phyloP scores from a whole-genome alignment of 1,284 basidiomycete genomes.

The Xerocomus nothofagi region DNA sequence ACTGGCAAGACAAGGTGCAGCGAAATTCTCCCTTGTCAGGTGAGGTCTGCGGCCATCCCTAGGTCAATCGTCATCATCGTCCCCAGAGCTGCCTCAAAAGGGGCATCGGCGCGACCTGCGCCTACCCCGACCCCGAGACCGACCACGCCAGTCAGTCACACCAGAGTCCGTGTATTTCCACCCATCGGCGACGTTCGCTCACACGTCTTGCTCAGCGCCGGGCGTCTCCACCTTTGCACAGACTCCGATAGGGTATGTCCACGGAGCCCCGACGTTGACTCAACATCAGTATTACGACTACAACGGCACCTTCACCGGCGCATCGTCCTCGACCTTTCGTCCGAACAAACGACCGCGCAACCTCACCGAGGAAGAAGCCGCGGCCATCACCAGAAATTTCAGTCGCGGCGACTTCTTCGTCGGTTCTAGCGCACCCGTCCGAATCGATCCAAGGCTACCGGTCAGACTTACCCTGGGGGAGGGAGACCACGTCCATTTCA shows the following conservation, averaged over 20 bases:
- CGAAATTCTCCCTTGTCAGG: slow-evolving; percentile 76
- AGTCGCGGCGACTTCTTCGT: slow-evolving; percentile 77
- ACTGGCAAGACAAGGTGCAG: slow-evolving; percentile 77
- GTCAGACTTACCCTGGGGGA: slow-evolving; percentile 75
- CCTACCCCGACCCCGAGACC: slow-evolving; percentile 75
- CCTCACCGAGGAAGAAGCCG: slow-evolving; percentile 75
- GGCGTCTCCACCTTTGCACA: slow-evolving; percentile 37
- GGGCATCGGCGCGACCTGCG: slow-evolving; percentile 62
- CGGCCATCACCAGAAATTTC: slow-evolving; percentile 77
- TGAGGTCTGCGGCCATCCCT: slow-evolving; percentile 32
- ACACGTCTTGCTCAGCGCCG: slow-evolving; percentile 30
- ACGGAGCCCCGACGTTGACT: slow-evolving; percentile 51
- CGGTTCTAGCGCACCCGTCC: slow-evolving; percentile 71
- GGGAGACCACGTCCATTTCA: slow-evolving; percentile 77
- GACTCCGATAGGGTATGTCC: slow-evolving; percentile 35
- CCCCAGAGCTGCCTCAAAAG: slow-evolving; percentile 73
- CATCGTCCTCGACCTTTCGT: slow-evolving; percentile 70
- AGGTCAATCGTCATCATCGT: slow-evolving; percentile 10
- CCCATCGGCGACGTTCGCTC: slow-evolving; percentile 4
- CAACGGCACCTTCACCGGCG: slow-evolving; percentile 61
- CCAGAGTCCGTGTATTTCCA: slow-evolving; percentile 29
- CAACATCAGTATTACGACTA: slow-evolving; percentile 79
- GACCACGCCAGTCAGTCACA: slow-evolving; percentile 50
- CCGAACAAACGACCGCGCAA: slow-evolving; percentile 71
- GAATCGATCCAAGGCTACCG: slow-evolving; percentile 74